phyloP scores from a whole-genome alignment of 2,329 filamentous ascomycete genomes.

The Dothideomycetidae sp. region DNA sequence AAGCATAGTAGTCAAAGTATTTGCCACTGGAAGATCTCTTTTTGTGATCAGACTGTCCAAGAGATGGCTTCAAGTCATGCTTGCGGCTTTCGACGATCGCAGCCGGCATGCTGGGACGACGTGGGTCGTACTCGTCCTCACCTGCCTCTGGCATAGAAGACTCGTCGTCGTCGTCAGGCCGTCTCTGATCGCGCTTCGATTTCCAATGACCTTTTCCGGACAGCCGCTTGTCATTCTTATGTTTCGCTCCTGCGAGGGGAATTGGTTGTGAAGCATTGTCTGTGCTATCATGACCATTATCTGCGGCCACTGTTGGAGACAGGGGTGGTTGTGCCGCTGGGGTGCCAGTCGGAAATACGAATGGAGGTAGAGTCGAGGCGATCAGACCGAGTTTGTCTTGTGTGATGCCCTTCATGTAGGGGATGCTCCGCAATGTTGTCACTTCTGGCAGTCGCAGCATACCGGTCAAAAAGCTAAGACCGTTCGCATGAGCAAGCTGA shows the following conservation, averaged over 20 bases:
- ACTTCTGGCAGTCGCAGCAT: slow-evolving; percentile 47
- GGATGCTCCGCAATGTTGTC: slow-evolving; percentile 34
- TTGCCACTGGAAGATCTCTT: slow-evolving; percentile 16
- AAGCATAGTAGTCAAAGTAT: slow-evolving; percentile 10
- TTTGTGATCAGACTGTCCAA: slow-evolving; percentile 10
- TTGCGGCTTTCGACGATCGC: slow-evolving; percentile 9
- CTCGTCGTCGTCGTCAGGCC: slow-evolving; percentile 9
- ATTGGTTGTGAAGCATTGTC: not conserved
- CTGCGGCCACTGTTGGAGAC: slow-evolving; percentile 4
- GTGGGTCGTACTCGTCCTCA: slow-evolving; percentile 37
- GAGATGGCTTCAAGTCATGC: slow-evolving; percentile 8
- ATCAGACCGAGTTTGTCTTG: slow-evolving; percentile 32
- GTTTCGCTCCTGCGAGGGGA: slow-evolving; percentile 8
- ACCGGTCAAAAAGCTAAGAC: slow-evolving; percentile 30
- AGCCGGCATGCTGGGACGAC: slow-evolving; percentile 22
- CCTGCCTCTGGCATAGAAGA: slow-evolving; percentile 22
- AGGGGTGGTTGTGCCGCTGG: slow-evolving; percentile 21
- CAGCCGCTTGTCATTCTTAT: slow-evolving; percentile 14
- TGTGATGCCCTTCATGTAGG: slow-evolving; percentile 42
- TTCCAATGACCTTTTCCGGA: slow-evolving; percentile 18
- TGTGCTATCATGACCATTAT: not conserved
- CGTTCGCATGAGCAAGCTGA: slow-evolving; percentile 39
- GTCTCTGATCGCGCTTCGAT: slow-evolving; percentile 15
- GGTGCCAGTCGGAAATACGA: slow-evolving; percentile 28
- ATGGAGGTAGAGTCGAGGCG: slow-evolving; percentile 19